Conservation (phyloP, 2,329 filamentous ascomycete genomes). For the Rugonectria rugulosa region DNA sequence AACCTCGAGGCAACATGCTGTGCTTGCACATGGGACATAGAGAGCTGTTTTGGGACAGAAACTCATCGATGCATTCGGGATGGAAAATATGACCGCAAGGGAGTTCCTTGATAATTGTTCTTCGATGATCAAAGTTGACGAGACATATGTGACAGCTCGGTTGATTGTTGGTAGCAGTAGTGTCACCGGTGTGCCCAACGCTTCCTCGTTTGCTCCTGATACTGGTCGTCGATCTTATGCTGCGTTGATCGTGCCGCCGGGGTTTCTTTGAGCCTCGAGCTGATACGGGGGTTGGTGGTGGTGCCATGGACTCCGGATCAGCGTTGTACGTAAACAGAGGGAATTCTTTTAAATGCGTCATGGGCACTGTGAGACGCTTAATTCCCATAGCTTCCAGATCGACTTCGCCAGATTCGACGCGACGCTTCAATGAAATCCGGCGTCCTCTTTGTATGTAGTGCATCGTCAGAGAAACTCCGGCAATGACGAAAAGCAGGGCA, state of each 20-base stretch:
- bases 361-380: constrained; percentile 80
- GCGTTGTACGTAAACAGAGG: constrained; percentile 80
- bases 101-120: constrained; percentile 81
- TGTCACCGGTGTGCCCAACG: constrained; percentile 44
- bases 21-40: constrained; percentile 92
- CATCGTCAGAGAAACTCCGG: constrained; percentile 74
- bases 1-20: constrained; percentile 75
- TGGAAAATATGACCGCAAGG: constrained; percentile 95
- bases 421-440: constrained; percentile 70
- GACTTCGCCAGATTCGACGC: constrained; percentile 80
- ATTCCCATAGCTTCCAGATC: constrained; percentile 88
- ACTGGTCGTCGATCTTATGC: constrained; percentile 39
- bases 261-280: constrained; percentile 41
- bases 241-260: constrained; percentile 42
- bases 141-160: constrained; percentile 91
- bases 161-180: constrained; percentile 69
- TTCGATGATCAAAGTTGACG: constrained; percentile 75
- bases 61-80: constrained; percentile 87
- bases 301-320: constrained; percentile 52
- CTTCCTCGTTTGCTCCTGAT: constrained; percentile 50
- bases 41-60: constrained; percentile 79
- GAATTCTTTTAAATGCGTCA: constrained; percentile 73
- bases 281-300: constrained; percentile 48
- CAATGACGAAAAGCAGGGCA: constrained; percentile 73
- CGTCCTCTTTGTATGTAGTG: constrained; percentile 78